Evolutionary conservation across 2,329 filamentous ascomycete species (phyloP).

Genomic region (Didymella exigua): DNA sequence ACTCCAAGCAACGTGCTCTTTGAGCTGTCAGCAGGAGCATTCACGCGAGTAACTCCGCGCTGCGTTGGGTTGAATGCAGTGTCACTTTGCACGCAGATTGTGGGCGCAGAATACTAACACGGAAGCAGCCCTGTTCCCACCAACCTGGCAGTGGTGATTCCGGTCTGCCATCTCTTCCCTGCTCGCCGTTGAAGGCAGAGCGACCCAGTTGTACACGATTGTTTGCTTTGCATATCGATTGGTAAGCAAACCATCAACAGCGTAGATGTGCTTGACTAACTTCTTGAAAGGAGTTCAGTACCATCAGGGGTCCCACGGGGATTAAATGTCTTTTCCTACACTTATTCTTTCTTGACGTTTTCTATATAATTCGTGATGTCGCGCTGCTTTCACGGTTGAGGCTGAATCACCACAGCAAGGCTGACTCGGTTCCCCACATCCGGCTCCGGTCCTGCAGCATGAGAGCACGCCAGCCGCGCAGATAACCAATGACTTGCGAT

Average conservation of each 20-base stretch:
- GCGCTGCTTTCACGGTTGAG: constrained; percentile 2
- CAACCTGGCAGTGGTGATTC: not conserved
- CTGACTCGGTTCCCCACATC: constrained; percentile 21
- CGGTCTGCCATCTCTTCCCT: not conserved
- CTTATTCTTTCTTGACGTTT: not conserved
- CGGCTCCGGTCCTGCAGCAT: constrained; percentile 13
- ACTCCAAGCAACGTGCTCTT: not conserved
- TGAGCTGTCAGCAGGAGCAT: not conserved
- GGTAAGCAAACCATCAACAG: not conserved
- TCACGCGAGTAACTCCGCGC: not conserved
- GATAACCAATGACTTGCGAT: not conserved
- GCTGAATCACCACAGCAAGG: constrained; percentile 6
- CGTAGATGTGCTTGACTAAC: not conserved
- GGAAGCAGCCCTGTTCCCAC: not conserved
- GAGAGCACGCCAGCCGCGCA: constrained; percentile 10
- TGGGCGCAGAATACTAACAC: not conserved
- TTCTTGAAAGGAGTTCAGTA: not conserved
- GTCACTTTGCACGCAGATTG: not conserved
- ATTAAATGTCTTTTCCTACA: not conserved
- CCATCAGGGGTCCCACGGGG: not conserved
- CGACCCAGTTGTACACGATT: not conserved
- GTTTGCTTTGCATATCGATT: not conserved
- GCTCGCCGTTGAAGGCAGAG: not conserved
- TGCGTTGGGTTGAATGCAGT: not conserved
- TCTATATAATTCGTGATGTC: not conserved